A percentile compares a stretch with the other conserved stretches of the same genome.
phyloP scores from a whole-genome alignment of 306 rosid genomes.

The Cicer yamashitae region DNA sequence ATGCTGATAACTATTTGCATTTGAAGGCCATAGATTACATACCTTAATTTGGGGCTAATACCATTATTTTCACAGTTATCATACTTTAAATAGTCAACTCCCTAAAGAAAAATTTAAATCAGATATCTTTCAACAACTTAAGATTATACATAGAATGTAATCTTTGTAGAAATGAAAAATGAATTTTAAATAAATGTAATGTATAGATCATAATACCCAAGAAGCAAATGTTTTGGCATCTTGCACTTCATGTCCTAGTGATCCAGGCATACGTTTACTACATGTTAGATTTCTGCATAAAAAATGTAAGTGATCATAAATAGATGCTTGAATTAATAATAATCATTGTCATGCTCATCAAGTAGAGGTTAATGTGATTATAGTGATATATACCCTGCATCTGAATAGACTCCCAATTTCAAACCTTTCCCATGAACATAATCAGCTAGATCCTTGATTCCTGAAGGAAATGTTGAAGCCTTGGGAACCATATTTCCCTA shows the following conservation, averaged over 20 bases:
- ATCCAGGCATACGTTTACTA: slow-evolving; percentile 69
- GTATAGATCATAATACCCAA: slow-evolving; percentile 55
- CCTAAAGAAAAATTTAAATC: slow-evolving; percentile 44
- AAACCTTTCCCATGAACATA: slow-evolving; percentile 67
- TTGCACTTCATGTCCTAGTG: slow-evolving; percentile 65
- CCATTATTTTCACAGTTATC: slow-evolving; percentile 59
- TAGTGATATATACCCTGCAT: slow-evolving; percentile 60
- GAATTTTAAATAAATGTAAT: not conserved
- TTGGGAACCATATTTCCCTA: slow-evolving; percentile 69
- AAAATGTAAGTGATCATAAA: not conserved
- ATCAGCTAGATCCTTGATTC: slow-evolving; percentile 64
- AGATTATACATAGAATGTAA: not conserved
- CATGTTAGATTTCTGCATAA: slow-evolving; percentile 59
- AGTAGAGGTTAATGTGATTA: not conserved
- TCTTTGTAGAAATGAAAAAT: not conserved
- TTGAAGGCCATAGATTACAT: not conserved
- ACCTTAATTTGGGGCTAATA: slow-evolving; percentile 6
- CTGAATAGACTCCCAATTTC: slow-evolving; percentile 71
- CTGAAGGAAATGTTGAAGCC: slow-evolving; percentile 68
- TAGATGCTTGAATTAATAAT: slow-evolving; percentile 2
- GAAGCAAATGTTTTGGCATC: slow-evolving; percentile 78
- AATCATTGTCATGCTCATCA: not conserved
- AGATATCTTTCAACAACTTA: not conserved
- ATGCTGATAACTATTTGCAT: not conserved
- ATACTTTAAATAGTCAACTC: slow-evolving; percentile 71